phyloP scores from a whole-genome alignment of 2,329 filamentous ascomycete genomes.

The Penicillium sp. region DNA sequence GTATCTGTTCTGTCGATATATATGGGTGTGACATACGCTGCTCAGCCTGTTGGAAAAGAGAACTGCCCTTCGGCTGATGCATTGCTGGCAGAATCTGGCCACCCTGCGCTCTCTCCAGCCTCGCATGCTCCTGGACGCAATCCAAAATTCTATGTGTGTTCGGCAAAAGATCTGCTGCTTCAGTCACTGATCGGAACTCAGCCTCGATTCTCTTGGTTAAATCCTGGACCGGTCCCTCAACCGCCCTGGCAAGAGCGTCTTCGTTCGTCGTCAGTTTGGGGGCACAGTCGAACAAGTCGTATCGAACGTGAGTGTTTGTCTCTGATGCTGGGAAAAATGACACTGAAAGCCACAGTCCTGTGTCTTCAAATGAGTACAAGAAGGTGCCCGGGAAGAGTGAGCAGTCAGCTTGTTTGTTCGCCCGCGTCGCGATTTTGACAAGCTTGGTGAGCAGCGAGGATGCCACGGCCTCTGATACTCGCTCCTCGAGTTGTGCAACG shows the following conservation, averaged over 20 bases:
- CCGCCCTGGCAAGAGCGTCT: not conserved
- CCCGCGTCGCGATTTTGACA: constrained; percentile 1
- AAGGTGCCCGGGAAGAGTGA: constrained; percentile 31
- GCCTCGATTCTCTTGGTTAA: constrained; percentile 15
- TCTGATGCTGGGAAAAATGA: constrained; percentile 33
- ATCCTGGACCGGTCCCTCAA: constrained; percentile 5
- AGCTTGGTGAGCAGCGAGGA: constrained; percentile 8
- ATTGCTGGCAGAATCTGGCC: constrained; percentile 29
- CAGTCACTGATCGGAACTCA: constrained; percentile 13
- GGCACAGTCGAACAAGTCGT: constrained; percentile 30
- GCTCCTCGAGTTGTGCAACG: constrained; percentile 7
- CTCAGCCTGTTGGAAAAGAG: constrained; percentile 33
- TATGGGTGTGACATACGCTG: constrained; percentile 20
- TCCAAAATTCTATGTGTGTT: constrained; percentile 18
- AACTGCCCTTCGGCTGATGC: constrained; percentile 29
- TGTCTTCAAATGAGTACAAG: constrained; percentile 24
- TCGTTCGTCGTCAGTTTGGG: not conserved
- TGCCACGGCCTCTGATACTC: not conserved
- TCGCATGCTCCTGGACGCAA: constrained; percentile 27
- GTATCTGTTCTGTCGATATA: not conserved
- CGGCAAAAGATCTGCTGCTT: not conserved
- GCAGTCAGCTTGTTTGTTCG: constrained; percentile 1
- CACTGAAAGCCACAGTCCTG: constrained; percentile 27
- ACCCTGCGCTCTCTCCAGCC: constrained; percentile 27
- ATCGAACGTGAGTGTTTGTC: constrained; percentile 33